A percentile compares a stretch with the other conserved stretches of the same genome.
phyloP scores from a whole-genome alignment of 805 yeast genomes.

The Pichia nanzhaoensis region DNA sequence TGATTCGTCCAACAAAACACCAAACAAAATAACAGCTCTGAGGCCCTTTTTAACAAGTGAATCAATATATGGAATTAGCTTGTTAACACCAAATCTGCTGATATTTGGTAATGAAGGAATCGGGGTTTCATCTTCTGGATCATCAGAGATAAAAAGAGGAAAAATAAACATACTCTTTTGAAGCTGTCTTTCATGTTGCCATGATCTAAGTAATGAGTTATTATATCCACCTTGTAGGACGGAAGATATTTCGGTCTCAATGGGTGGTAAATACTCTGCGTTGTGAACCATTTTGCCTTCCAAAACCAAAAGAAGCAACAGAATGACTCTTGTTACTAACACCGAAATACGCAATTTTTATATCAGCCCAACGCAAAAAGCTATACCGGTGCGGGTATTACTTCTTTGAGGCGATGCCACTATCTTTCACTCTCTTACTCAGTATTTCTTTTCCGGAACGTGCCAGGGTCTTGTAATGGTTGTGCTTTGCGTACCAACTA shows the following conservation, averaged over 20 bases:
- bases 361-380: no score
- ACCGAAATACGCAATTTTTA: no score
- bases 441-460: no score
- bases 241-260: slow-evolving; percentile 60
- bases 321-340: no score
- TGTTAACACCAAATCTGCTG: slow-evolving; percentile 79
- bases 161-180: slow-evolving; percentile 86
- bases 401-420: no score
- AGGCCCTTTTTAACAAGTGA: slow-evolving; percentile 75
- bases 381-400: no score
- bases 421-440: no score
- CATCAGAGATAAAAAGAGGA: slow-evolving; percentile 81
- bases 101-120: slow-evolving; percentile 84
- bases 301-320: not conserved
- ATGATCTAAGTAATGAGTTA: slow-evolving; percentile 79
- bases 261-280: slow-evolving; percentile 60
- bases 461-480: no score
- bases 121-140: slow-evolving; percentile 66
- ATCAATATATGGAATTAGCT: slow-evolving; percentile 63
- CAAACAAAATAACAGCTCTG: slow-evolving; percentile 80
- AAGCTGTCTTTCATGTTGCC: slow-evolving; percentile 86
- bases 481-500: no score
- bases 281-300: slow-evolving; percentile 35
- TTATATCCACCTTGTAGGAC: slow-evolving; percentile 91
- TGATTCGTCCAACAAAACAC: slow-evolving; percentile 75